Evolutionary conservation across 768 basidiomycete species (phyloP).

Genomic region (Macrolepiota fuliginosa): DNA sequence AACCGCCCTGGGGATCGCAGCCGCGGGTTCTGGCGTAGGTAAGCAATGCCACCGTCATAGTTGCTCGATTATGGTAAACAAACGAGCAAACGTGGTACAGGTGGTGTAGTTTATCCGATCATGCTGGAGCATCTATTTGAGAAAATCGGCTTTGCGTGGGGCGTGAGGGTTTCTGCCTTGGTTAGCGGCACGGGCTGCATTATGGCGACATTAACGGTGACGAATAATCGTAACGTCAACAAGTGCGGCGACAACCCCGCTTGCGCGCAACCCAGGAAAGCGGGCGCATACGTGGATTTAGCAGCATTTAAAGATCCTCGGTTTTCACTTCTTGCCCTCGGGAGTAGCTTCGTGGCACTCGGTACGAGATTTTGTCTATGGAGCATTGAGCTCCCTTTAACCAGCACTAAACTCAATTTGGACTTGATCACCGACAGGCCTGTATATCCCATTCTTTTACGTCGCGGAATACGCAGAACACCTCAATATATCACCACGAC

Average conservation of each 20-base stretch:
- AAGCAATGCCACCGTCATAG: constrained; percentile 13
- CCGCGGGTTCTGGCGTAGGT: constrained; percentile 71
- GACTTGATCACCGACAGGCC: constrained; percentile 35
- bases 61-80: not conserved
- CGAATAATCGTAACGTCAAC: constrained; percentile 15
- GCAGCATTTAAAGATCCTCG: constrained; percentile 44
- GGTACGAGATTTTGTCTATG: constrained; percentile 37
- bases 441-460: constrained; percentile 74
- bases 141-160: constrained; percentile 59
- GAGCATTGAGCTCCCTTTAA: not conserved
- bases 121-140: constrained; percentile 57
- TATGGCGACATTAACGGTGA: constrained; percentile 46
- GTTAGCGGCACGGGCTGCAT: constrained; percentile 46
- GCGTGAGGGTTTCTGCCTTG: constrained; percentile 55
- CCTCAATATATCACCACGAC: constrained; percentile 27
- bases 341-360: constrained; percentile 58
- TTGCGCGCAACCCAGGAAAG: constrained; percentile 21
- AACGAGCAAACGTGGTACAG: constrained; percentile 26
- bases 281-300: constrained; percentile 25
- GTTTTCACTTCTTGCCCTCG: constrained; percentile 52
- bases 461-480: constrained; percentile 58
- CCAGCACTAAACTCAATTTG: not conserved
- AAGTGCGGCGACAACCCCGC: constrained; percentile 18
- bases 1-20: constrained; percentile 68
- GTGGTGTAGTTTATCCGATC: constrained; percentile 70